Evolutionary conservation across 768 basidiomycete species (phyloP).

Genomic region (Lentinula sp.): DNA sequence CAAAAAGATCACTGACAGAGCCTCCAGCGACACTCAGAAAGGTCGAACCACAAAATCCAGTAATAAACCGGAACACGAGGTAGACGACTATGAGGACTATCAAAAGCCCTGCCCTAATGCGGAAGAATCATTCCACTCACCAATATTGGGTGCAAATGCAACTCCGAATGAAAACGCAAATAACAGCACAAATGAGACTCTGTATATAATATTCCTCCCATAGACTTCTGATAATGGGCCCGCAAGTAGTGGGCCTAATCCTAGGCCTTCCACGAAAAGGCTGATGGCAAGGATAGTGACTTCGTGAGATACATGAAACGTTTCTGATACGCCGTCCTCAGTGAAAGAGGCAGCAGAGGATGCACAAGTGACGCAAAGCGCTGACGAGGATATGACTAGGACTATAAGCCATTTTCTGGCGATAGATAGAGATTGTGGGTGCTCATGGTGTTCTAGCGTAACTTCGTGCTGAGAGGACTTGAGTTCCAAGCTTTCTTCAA

Average conservation of each 20-base stretch:
- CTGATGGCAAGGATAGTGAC: conserved; percentile 51
- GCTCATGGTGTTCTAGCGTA: conserved; percentile 31
- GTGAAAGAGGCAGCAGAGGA: conserved; percentile 59
- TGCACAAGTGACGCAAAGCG: conserved; percentile 47
- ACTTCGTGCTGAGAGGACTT: conserved; percentile 11
- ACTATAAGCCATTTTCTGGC: conserved; percentile 45
- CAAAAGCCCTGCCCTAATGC: not conserved
- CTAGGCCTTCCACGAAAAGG: conserved; percentile 54
- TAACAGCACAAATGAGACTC: conserved; percentile 52
- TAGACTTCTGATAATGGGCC: conserved; percentile 53
- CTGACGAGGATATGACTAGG: conserved; percentile 36
- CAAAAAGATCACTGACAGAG: conserved; percentile 49
- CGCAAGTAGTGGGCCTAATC: conserved; percentile 47
- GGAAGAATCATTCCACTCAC: conserved; percentile 25
- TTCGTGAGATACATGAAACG: conserved; percentile 39
- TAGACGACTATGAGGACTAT: conserved; percentile 39
- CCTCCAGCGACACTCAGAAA: conserved; percentile 55
- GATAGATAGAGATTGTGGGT: conserved; percentile 33
- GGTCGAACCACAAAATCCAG: conserved; percentile 50
- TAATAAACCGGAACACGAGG: conserved; percentile 51
- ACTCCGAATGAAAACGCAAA: conserved; percentile 65
- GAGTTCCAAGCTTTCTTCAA: not conserved
- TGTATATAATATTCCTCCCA: conserved; percentile 62
- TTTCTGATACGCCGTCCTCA: conserved; percentile 48
- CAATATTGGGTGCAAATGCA: conserved; percentile 64